Base-by-base conservation (phyloP, 805 yeast genomes). In the Wickerhamiella sorbophila region DNA sequence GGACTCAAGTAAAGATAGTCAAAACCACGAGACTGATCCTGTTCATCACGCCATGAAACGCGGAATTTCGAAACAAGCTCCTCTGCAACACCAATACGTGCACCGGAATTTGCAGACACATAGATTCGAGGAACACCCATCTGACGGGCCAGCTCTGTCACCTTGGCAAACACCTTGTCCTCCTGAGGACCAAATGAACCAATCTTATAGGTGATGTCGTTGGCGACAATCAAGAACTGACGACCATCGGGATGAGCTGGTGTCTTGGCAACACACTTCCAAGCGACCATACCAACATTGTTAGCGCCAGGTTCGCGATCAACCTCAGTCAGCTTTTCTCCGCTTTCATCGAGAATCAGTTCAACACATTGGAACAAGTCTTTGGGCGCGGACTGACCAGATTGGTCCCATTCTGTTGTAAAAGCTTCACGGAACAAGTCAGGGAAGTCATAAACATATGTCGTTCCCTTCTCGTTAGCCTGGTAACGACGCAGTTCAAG, bases 161-260 rank as follows among this genome's bases (percentile, higher is more conserved):
- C 94, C 59, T 79, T 77, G 69, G 83, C 75, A 72, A 91, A 91
- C 69, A 79, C 91, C 43, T 68, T 70, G 65, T 91, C 98, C 66
- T 91, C 99, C 54, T 73, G 79, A 19, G 98, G 98, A 55, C 98
- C 98, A 56, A 91, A 91, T 0, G 98, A 93, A 64, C 99, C 99
- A 64, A 91, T 88, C 75, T 86, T 87, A 71, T 71, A 91, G 34
- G 98, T 91, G 57, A 91, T 91, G 62, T 91, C 99, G 58, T 91
- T 91, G 37, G 99, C 97, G 59, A 91, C 82, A 54, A 91, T 73
- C 48, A 88, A 73, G 57, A 91, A 75, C 64, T 81, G 82, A 68
- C 99, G 87, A 44, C 99, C 99, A 52, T 79, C 73, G 51, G 99
- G 97, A 62, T 83, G 87, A 62, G 88, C 98, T 4, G 95, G 95